These are phyloP conservation scores for Aurantiochytrium sp. DNA, from an alignment of 108 stramenopile genomes.

Conservation along the genomic window DNA sequence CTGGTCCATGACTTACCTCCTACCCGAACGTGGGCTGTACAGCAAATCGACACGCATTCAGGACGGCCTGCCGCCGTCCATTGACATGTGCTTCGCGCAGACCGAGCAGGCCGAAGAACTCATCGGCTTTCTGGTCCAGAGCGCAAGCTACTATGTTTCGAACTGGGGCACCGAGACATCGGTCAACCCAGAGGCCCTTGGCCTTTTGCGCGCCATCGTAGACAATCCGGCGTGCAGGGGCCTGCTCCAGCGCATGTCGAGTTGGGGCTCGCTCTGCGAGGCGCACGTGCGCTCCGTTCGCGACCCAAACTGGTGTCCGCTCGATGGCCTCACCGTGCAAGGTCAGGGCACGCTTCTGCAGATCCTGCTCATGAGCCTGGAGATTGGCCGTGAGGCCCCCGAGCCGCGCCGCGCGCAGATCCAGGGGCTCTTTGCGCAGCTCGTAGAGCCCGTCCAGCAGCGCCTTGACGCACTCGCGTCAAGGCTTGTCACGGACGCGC, in stretches of 20 bases:
- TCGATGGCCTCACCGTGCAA: background rate
- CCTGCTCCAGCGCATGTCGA: background rate
- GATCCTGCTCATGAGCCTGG: background rate
- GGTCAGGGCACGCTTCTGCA: background rate
- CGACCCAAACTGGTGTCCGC: background rate
- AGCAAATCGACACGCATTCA: background rate
- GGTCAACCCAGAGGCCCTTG: background rate
- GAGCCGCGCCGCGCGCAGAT: background rate
- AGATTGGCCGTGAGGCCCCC: background rate
- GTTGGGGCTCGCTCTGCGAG: background rate
- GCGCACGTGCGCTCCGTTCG: background rate
- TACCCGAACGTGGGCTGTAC: background rate
- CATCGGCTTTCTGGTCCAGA: background rate
- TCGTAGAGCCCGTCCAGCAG: background rate
- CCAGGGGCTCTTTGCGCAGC: background rate
- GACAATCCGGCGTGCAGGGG: background rate
- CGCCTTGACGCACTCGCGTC: background rate
- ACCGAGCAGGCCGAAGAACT: background rate
- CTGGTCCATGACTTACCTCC: background rate
- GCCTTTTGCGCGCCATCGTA: background rate
- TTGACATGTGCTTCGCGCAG: background rate
- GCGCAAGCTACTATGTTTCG: background rate
- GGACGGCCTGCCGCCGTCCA: background rate
- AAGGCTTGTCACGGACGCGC: background rate
- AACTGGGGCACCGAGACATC: background rate